Conservation (phyloP, 2,329 filamentous ascomycete genomes). For the Penicillium sp. region DNA sequence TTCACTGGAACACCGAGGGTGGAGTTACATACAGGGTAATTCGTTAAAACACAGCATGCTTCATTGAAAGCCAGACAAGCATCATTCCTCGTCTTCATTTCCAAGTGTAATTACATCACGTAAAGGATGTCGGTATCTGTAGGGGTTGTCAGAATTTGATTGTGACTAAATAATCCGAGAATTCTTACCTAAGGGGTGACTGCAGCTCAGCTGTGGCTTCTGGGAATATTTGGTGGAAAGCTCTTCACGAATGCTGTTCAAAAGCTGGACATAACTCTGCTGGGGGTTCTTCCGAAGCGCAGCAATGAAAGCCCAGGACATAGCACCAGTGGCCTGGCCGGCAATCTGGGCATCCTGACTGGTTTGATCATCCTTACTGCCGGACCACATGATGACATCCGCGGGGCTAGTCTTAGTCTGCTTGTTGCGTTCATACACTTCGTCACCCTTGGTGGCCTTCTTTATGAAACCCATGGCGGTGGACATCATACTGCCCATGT, state of each 20-base stretch:
- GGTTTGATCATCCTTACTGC: slow-evolving; percentile 93
- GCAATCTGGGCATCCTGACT: slow-evolving; percentile 88
- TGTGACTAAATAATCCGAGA: neutral
- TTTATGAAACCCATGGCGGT: slow-evolving; percentile 84
- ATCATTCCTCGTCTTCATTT: slow-evolving; percentile 2
- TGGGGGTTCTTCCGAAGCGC: slow-evolving; percentile 89
- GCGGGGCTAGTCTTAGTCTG: slow-evolving; percentile 90
- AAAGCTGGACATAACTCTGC: slow-evolving; percentile 91
- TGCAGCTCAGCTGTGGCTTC: slow-evolving; percentile 94
- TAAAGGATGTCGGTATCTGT: slow-evolving; percentile 66
- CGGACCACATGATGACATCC: slow-evolving; percentile 97
- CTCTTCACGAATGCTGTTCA: slow-evolving; percentile 93
- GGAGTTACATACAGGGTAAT: slow-evolving; percentile 24
- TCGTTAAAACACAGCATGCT: slow-evolving; percentile 19
- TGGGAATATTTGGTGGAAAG: slow-evolving; percentile 83
- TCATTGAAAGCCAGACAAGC: neutral
- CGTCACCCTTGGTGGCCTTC: slow-evolving; percentile 76
- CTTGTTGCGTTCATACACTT: slow-evolving; percentile 74
- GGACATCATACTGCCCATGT: slow-evolving; percentile 76
- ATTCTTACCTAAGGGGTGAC: slow-evolving; percentile 83
- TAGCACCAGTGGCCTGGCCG: slow-evolving; percentile 89
- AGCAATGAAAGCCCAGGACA: slow-evolving; percentile 96
- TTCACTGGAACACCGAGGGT: slow-evolving; percentile 17
- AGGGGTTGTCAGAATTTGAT: slow-evolving; percentile 18
- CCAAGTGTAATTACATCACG: slow-evolving; percentile 56